phyloP scores from a whole-genome alignment of 139 green algal genomes.

The Chloropicon primus region DNA sequence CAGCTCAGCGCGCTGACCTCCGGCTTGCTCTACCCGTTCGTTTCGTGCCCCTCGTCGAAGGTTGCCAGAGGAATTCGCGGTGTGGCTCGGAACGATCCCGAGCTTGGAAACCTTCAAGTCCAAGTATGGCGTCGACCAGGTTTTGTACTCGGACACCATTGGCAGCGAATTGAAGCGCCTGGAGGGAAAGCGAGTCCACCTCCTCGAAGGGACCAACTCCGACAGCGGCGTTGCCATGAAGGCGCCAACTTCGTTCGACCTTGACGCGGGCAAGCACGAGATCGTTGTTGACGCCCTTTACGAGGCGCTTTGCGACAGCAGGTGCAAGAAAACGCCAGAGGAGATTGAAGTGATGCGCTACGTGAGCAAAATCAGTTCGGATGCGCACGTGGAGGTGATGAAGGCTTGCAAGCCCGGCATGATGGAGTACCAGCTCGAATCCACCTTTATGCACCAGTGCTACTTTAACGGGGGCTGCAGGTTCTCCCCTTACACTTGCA shows the following conservation, averaged over 20 bases:
- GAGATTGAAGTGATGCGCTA: slow-evolving; percentile 64
- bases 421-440: slow-evolving; percentile 63
- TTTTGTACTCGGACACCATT: background rate
- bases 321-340: slow-evolving; percentile 39
- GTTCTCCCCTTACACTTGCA: slow-evolving; percentile 57
- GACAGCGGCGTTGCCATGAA: background rate
- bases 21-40: background rate
- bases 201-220: background rate
- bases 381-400: slow-evolving; percentile 64
- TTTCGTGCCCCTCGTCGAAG: slow-evolving; percentile 12
- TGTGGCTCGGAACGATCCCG: slow-evolving; percentile 75
- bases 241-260: slow-evolving; percentile 32
- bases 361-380: slow-evolving; percentile 38
- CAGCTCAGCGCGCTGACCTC: slow-evolving; percentile 7
- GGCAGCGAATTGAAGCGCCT: background rate
- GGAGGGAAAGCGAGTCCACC: background rate
- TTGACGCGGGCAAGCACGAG: slow-evolving; percentile 32
- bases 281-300: slow-evolving; percentile 31
- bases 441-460: slow-evolving; percentile 46
- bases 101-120: slow-evolving; percentile 16
- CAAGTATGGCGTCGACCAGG: slow-evolving; percentile 6
- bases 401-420: slow-evolving; percentile 24
- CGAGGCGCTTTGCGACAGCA: slow-evolving; percentile 33
- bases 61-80: slow-evolving; percentile 52
- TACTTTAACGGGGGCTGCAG: slow-evolving; percentile 43